Conservation (phyloP, 2,329 filamentous ascomycete species). For the Penicillium sp. region DNA sequence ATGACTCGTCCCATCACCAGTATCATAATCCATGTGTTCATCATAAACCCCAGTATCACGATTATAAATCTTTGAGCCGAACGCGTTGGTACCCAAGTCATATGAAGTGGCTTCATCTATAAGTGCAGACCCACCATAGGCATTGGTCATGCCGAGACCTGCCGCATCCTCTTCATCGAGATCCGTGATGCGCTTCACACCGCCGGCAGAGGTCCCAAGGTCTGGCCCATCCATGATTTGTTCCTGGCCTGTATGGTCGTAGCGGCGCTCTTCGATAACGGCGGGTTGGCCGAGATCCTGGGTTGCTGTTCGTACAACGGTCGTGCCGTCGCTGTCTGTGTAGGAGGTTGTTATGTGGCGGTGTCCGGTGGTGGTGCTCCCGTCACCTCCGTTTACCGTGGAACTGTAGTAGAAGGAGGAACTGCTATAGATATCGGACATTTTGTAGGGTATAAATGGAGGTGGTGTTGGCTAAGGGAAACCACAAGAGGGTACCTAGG, state of each 20-base stretch:
- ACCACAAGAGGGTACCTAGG: neutral
- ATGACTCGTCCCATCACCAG: slow-evolving; percentile 7
- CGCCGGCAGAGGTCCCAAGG: slow-evolving; percentile 17
- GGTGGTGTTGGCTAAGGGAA: neutral
- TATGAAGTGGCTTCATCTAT: slow-evolving; percentile 9
- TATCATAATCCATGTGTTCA: slow-evolving; percentile 16
- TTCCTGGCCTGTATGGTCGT: slow-evolving; percentile 32
- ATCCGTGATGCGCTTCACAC: slow-evolving; percentile 27
- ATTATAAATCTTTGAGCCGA: slow-evolving; percentile 14
- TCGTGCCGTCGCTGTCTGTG: slow-evolving; percentile 31
- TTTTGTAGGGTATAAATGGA: neutral
- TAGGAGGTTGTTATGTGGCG: slow-evolving; percentile 31
- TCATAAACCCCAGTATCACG: slow-evolving; percentile 15
- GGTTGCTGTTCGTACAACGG: slow-evolving; percentile 30
- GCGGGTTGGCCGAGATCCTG: slow-evolving; percentile 34
- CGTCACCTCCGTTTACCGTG: slow-evolving; percentile 24
- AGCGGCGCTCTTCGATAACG: slow-evolving; percentile 32
- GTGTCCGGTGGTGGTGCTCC: slow-evolving; percentile 27
- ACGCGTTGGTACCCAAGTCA: slow-evolving; percentile 6
- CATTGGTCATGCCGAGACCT: slow-evolving; percentile 7
- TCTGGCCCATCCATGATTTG: slow-evolving; percentile 14
- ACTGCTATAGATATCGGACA: slow-evolving; percentile 29
- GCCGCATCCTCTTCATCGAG: slow-evolving; percentile 21
- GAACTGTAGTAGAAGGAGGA: slow-evolving; percentile 34
- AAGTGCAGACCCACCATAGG: slow-evolving; percentile 7